A percentile compares a stretch with the other conserved stretches of the same genome.
phyloP scores from a whole-genome alignment of 108 stramenopile species.

The Nitzschia sp. region DNA sequence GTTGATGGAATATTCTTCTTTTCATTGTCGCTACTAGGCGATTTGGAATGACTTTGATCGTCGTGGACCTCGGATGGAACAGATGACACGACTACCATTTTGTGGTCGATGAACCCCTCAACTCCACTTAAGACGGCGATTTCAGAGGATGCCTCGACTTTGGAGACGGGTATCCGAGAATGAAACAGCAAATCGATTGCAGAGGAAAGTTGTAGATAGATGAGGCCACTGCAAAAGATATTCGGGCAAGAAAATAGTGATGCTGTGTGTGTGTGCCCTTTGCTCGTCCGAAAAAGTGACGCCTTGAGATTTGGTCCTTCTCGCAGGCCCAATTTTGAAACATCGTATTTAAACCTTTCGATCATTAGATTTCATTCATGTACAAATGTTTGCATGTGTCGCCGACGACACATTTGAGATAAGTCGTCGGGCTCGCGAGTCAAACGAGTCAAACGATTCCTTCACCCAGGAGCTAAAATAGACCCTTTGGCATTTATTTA shows the following conservation, averaged over 20 bases:
- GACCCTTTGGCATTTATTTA: too few species aligned
- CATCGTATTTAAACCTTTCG: slow-evolving; percentile 13
- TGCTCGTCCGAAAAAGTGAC: background rate
- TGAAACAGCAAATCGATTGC: too few species aligned
- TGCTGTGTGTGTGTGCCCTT: too few species aligned
- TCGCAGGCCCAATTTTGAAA: background rate
- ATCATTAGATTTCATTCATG: slow-evolving; percentile 2
- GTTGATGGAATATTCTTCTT: slow-evolving; percentile 5
- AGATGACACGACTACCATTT: background rate
- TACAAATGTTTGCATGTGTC: background rate
- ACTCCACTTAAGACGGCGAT: too few species aligned
- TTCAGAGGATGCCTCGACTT: too few species aligned
- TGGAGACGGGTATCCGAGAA: too few species aligned
- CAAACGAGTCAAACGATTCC: too few species aligned
- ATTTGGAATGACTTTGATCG: background rate
- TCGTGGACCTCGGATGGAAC: background rate
- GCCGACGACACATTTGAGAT: background rate
- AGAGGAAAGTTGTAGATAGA: too few species aligned
- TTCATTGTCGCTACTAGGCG: background rate
- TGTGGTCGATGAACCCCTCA: background rate
- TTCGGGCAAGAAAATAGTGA: too few species aligned
- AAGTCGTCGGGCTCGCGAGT: background rate
- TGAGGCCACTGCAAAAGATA: too few species aligned
- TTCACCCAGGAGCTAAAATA: too few species aligned
- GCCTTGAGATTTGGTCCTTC: background rate